A percentile compares a stretch with the other conserved stretches of the same genome.
These are phyloP conservation scores for Mortierella sp. DNA, from an alignment of 371 early-diverging fungal genomes.

Conservation along the genomic window DNA sequence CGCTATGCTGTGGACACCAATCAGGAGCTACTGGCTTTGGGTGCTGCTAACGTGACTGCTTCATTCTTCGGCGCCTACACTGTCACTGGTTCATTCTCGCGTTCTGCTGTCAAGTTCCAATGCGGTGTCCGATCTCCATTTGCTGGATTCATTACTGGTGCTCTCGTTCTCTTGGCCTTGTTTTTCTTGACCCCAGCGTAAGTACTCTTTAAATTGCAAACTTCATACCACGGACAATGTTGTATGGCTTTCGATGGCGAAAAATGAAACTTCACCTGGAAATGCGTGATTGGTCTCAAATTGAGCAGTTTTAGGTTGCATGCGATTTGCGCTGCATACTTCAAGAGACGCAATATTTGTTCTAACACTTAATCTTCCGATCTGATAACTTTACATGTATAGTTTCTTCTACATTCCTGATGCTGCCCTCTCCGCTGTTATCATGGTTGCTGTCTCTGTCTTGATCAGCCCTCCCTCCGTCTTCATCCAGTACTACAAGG, in stretches of 20 bases:
- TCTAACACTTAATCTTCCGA: too few relatives aligned
- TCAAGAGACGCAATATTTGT: too few relatives aligned
- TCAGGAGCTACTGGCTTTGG: conserved; percentile 87
- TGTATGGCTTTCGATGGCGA: too few relatives aligned
- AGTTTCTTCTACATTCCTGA: conserved; percentile 85
- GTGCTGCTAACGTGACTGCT: conserved; percentile 82
- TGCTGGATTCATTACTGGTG: conserved; percentile 78
- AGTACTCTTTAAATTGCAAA: too few relatives aligned
- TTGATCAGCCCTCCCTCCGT: conserved; percentile 67
- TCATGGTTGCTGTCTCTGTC: conserved; percentile 76
- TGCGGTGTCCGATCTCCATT: conserved; percentile 75
- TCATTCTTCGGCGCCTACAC: conserved; percentile 88
- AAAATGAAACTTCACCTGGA: too few relatives aligned
- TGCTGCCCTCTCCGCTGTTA: conserved; percentile 82
- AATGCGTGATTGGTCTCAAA: too few relatives aligned
- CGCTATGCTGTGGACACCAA: conserved; percentile 67
- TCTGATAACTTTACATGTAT: background rate
- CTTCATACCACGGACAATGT: too few relatives aligned
- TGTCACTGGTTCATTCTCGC: conserved; percentile 88
- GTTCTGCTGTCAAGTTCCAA: conserved; percentile 81
- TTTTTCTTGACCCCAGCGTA: conserved; percentile 82
- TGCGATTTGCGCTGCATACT: too few relatives aligned
- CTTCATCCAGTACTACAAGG: conserved; percentile 56
- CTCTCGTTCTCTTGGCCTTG: conserved; percentile 80
- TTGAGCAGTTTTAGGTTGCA: too few relatives aligned